These are phyloP conservation scores for Cystofilobasidium capitatum DNA, from an alignment of 768 basidiomycete genomes.

Conservation along the genomic window DNA sequence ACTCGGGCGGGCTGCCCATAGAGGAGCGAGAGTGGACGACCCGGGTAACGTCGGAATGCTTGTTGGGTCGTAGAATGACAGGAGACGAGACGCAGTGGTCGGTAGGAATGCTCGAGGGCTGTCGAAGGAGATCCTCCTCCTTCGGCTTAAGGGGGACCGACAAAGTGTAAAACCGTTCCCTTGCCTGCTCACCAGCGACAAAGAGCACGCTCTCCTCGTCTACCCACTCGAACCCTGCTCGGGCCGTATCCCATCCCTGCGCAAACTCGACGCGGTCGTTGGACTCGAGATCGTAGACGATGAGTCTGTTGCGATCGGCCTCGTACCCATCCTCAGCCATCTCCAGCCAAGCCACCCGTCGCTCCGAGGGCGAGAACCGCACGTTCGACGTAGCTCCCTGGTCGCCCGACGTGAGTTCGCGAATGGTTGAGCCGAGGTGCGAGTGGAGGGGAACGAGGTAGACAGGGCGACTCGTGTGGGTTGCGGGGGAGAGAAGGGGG, in stretches of 20 bases:
- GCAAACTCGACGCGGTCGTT: conserved; percentile 64
- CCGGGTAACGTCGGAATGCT: neutral
- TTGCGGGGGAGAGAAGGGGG: conserved; percentile 60
- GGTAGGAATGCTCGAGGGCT: neutral
- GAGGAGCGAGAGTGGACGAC: conserved; percentile 19
- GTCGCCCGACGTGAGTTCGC: conserved; percentile 62
- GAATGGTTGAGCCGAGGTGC: neutral
- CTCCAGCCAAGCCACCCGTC: conserved; percentile 78
- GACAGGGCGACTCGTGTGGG: conserved; percentile 84
- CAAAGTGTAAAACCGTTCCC: conserved; percentile 4
- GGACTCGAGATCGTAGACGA: conserved; percentile 63
- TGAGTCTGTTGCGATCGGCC: conserved; percentile 49
- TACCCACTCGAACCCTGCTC: neutral
- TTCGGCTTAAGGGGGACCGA: neutral
- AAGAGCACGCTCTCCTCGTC: neutral
- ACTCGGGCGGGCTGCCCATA: conserved; percentile 10
- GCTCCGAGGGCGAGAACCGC: conserved; percentile 55
- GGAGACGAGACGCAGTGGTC: conserved; percentile 5
- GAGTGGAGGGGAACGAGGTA: conserved; percentile 32
- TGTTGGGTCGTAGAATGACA: neutral
- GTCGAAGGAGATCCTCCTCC: neutral
- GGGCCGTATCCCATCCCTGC: conserved; percentile 59
- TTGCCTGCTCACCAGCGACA: neutral
- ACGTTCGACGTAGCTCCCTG: conserved; percentile 77
- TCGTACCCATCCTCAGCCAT: conserved; percentile 82